Evolutionary conservation across 805 yeast genomes (phyloP).

Genomic region (Ogataea populi-albae): DNA sequence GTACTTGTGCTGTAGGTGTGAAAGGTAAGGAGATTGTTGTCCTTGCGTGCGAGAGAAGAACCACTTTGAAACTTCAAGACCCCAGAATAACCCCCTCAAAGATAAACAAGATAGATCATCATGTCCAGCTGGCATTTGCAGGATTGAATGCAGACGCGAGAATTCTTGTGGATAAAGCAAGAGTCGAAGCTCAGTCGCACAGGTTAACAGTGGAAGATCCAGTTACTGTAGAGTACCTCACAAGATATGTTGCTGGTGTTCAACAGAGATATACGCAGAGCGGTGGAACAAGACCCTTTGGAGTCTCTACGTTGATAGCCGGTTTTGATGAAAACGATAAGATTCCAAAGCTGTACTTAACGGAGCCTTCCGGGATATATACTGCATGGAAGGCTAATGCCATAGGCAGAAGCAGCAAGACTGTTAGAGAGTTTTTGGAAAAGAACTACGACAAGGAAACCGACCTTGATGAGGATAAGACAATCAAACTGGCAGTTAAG

Average conservation of each 20-base stretch:
- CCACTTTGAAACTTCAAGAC: constrained; percentile 92
- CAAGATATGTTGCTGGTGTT: constrained; percentile 95
- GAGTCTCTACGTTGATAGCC: constrained; percentile 90
- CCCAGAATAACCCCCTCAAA: constrained; percentile 95
- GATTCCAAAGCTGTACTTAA: constrained; percentile 81
- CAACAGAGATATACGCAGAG: constrained; percentile 96
- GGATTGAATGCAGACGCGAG: constrained; percentile 99
- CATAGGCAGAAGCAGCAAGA: constrained; percentile 91
- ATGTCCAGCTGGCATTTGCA: constrained; percentile 89
- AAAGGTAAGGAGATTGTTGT: constrained; percentile 88
- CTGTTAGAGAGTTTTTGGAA: constrained; percentile 93
- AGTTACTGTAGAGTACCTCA: constrained; percentile 84
- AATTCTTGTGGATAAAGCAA: constrained; percentile 88
- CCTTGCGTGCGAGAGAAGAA: constrained; percentile 94
- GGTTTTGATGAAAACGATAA: constrained; percentile 89
- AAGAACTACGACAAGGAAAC: constrained; percentile 66
- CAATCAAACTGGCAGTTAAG: constrained; percentile 79
- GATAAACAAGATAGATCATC: constrained; percentile 87
- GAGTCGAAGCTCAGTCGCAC: constrained; percentile 95
- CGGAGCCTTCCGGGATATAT: constrained; percentile 96
- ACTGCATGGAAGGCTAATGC: constrained; percentile 98
- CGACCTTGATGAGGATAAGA: constrained; percentile 61
- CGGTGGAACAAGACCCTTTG: constrained; percentile 98
- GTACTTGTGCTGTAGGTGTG: constrained; percentile 97
- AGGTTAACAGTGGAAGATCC: constrained; percentile 93